A percentile compares a stretch with the other conserved stretches of the same genome.
phyloP scores from a whole-genome alignment of 208 protist genomes.

The Balamuthia mandrillaris region DNA sequence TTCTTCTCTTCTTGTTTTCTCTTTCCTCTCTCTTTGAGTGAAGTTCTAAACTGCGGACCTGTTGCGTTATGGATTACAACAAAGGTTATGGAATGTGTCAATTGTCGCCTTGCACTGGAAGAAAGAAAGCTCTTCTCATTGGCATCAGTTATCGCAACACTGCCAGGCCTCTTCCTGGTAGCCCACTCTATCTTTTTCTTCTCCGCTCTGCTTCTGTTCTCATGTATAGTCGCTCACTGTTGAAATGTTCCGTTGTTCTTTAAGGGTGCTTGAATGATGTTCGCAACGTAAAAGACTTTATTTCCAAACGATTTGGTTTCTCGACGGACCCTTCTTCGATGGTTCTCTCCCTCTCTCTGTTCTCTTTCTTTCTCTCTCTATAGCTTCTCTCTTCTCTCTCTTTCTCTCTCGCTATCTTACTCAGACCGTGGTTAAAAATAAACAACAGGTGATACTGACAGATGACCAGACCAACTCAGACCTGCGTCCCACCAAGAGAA shows the following conservation, averaged over 20 bases:
- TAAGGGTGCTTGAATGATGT: slow-evolving; percentile 42
- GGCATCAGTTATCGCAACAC: slow-evolving; percentile 30
- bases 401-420: neutral
- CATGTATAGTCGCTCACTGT: too few relatives aligned
- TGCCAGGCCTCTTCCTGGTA: neutral
- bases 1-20: too few relatives aligned
- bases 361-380: slow-evolving; percentile 16
- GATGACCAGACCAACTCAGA: slow-evolving; percentile 9
- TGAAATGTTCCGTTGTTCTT: neutral
- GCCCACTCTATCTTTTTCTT: neutral
- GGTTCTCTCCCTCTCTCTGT: too few relatives aligned
- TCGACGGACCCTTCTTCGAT: neutral
- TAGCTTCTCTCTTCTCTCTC: neutral
- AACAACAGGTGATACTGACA: slow-evolving; percentile 30
- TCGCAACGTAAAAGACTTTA: slow-evolving; percentile 30
- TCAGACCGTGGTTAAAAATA: too few relatives aligned
- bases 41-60: neutral
- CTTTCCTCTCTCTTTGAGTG: neutral
- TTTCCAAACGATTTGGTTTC: slow-evolving; percentile 22
- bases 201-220: neutral
- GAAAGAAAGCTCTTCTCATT: slow-evolving; percentile 46
- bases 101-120: slow-evolving; percentile 3
- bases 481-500: neutral
- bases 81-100: neutral
- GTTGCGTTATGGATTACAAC: neutral